Evolutionary conservation across 1,284 basidiomycete species (phyloP).

Genomic region (Malassezia caprae): DNA sequence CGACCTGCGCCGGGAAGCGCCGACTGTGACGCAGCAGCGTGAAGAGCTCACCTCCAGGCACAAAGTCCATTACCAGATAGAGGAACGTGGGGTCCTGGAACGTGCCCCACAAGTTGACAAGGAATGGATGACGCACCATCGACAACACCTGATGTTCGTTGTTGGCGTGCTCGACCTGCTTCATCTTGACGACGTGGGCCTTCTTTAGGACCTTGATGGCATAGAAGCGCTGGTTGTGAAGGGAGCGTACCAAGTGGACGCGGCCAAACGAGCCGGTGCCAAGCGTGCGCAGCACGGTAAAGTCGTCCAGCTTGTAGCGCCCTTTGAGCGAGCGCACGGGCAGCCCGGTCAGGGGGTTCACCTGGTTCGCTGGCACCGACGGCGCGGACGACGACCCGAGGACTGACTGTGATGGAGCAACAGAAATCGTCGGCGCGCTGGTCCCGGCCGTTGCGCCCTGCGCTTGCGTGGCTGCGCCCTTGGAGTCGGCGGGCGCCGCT

Average conservation of each 20-base stretch:
- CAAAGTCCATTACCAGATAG: constrained; percentile 99
- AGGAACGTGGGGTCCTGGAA: constrained; percentile 88
- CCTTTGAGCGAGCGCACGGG: constrained; percentile 33
- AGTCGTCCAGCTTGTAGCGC: constrained; percentile 42
- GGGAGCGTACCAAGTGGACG: constrained; percentile 40
- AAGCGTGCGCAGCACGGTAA: constrained; percentile 38
- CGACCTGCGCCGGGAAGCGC: constrained; percentile 95
- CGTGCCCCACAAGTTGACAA: constrained; percentile 95
- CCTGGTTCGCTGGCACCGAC: neutral
- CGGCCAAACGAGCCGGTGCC: constrained; percentile 45
- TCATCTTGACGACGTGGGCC: constrained; percentile 85
- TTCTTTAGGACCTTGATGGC: constrained; percentile 47
- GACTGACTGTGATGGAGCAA: neutral
- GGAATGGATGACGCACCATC: constrained; percentile 83
- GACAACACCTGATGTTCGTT: constrained; percentile 86
- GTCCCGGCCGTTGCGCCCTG: neutral
- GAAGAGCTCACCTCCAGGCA: constrained; percentile 93
- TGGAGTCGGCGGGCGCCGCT: neutral
- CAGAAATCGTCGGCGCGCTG: neutral
- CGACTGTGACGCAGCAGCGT: constrained; percentile 51
- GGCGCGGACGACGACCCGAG: neutral
- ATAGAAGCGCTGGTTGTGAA: constrained; percentile 45
- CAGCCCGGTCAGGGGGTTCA: neutral
- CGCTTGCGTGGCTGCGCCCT: neutral
- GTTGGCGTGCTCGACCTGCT: constrained; percentile 95